Percentiles rank a stretch among this genome's conserved stretches.
These are phyloP conservation scores for Aureobasidium leucospermi DNA, from an alignment of 2,329 filamentous ascomycete species.

Conservation along the genomic window DNA sequence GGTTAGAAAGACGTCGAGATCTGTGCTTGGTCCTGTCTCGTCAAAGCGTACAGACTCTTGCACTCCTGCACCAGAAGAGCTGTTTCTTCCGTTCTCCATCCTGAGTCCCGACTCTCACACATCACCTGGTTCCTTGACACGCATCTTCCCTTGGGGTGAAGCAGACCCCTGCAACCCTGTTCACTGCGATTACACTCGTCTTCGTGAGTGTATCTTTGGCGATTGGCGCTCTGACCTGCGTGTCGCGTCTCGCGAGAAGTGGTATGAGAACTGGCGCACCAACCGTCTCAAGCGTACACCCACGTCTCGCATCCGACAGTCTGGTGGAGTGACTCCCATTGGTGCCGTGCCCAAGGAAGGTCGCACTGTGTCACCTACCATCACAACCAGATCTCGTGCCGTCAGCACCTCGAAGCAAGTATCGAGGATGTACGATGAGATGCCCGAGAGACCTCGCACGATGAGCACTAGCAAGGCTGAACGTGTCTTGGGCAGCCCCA, in stretches of 20 bases:
- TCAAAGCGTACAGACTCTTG: conserved; percentile 16
- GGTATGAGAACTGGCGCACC: conserved; percentile 94
- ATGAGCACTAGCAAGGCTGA: conserved; percentile 11
- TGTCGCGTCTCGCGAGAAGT: conserved; percentile 81
- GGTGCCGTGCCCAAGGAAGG: conserved; percentile 27
- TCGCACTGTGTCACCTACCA: conserved; percentile 9
- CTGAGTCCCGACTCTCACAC: conserved; percentile 92
- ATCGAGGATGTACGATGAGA: not conserved
- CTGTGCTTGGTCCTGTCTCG: conserved; percentile 5
- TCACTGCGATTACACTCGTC: conserved; percentile 87
- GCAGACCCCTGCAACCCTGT: conserved; percentile 84
- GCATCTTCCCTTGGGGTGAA: conserved; percentile 93
- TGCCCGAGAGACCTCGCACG: not conserved
- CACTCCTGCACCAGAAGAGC: conserved; percentile 41
- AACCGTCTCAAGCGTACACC: conserved; percentile 35
- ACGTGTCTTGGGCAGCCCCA: conserved; percentile 9
- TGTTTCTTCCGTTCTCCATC: conserved; percentile 81
- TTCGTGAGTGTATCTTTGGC: conserved; percentile 86
- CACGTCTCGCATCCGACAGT: conserved; percentile 21
- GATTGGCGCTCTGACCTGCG: conserved; percentile 91
- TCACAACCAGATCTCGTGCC: conserved; percentile 7
- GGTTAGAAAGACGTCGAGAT: conserved; percentile 21
- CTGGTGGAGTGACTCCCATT: conserved; percentile 30
- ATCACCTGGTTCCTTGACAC: conserved; percentile 58
- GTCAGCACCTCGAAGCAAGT: not conserved